phyloP scores from a whole-genome alignment of 306 rosid species.

The Fragaria vesca region DNA sequence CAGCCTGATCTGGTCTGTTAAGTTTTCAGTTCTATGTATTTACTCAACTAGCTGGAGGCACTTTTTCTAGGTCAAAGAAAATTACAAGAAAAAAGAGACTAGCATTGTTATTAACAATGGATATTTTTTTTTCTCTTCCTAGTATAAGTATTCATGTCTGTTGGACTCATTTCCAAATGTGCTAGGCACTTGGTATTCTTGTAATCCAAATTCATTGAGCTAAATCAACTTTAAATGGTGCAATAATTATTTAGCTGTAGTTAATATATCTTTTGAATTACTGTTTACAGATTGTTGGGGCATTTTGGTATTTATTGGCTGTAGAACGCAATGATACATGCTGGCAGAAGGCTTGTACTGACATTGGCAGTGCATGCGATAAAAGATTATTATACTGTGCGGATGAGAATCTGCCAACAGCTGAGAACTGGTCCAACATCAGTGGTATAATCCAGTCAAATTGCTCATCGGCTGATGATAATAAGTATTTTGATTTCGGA shows the following conservation, averaged over 20 bases:
- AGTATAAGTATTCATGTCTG: background rate
- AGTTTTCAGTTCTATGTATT: background rate
- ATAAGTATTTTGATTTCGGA: slow-evolving; percentile 68
- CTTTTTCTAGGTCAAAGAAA: background rate
- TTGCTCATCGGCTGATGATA: slow-evolving; percentile 40
- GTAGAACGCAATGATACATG: slow-evolving; percentile 87
- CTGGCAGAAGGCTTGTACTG: slow-evolving; percentile 73
- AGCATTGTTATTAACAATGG: background rate
- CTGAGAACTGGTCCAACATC: slow-evolving; percentile 35
- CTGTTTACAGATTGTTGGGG: slow-evolving; percentile 84
- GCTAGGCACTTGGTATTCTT: background rate
- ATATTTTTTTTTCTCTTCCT: background rate
- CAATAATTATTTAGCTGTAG: background rate
- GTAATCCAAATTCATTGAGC: background rate
- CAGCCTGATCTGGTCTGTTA: slow-evolving; percentile 9
- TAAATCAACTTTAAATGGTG: background rate
- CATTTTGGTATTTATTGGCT: slow-evolving; percentile 93
- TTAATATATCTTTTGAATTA: slow-evolving; percentile 3
- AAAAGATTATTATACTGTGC: slow-evolving; percentile 69
- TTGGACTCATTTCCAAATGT: background rate
- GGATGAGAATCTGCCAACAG: slow-evolving; percentile 36
- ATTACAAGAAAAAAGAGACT: background rate
- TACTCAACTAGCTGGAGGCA: background rate
- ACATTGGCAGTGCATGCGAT: slow-evolving; percentile 8
- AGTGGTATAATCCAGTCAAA: slow-evolving; percentile 14